Conservation (phyloP, 441 rosid species). For the Gossypium trilobum region DNA sequence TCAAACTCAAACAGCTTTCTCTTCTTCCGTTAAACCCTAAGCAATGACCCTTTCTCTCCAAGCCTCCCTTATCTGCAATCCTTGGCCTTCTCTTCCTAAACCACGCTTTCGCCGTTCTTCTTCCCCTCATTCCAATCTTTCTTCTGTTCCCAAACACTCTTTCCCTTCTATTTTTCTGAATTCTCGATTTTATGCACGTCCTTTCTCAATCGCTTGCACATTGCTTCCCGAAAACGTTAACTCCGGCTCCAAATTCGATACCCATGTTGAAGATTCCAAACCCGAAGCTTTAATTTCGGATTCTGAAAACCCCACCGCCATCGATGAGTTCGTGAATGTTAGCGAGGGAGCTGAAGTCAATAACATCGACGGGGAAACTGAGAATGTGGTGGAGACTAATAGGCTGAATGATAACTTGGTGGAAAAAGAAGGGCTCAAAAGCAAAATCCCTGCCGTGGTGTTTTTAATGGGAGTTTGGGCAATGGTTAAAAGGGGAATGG, state of each 20-base stretch:
- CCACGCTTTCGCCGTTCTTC: constrained; percentile 14
- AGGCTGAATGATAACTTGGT: constrained; percentile 17
- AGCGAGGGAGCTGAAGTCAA: constrained; percentile 11
- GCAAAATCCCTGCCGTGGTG: constrained; percentile 37
- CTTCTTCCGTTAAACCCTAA: constrained; percentile 37
- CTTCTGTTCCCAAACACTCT: constrained; percentile 19
- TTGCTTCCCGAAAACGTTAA: constrained; percentile 44
- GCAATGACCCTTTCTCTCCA: constrained; percentile 50
- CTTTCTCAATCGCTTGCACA: constrained; percentile 33
- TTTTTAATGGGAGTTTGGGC: constrained; percentile 60
- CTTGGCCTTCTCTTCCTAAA: constrained; percentile 1
- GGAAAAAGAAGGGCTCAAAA: constrained; percentile 23
- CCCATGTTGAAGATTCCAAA: constrained; percentile 9
- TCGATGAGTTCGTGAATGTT: constrained; percentile 12
- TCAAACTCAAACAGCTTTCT: not conserved
- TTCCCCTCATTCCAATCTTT: constrained; percentile 20
- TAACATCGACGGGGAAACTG: constrained; percentile 15
- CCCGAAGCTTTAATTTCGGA: constrained; percentile 11
- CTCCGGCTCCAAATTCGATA: constrained; percentile 26
- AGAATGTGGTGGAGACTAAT: constrained; percentile 18
- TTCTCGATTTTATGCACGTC: constrained; percentile 22
- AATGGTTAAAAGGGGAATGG: constrained; percentile 32
- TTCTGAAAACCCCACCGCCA: constrained; percentile 6
- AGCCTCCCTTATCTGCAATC: constrained; percentile 48
- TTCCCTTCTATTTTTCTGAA: constrained; percentile 13